Evolutionary conservation across 2,329 filamentous ascomycete genomes (phyloP).

Genomic region (Trichoderma cornu-damae): DNA sequence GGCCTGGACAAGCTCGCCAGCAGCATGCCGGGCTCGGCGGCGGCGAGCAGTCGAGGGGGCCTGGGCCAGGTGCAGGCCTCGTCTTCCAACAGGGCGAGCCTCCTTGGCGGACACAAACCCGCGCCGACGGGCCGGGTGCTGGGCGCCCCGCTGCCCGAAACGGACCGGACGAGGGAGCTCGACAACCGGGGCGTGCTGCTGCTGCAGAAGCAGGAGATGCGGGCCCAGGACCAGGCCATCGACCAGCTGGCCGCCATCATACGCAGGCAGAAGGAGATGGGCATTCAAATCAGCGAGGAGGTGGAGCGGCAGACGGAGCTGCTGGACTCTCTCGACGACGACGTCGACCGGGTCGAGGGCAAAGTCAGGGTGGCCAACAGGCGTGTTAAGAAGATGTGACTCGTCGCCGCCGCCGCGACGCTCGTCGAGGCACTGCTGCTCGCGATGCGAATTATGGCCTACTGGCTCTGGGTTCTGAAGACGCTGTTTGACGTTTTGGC

Average conservation of each 20-base stretch:
- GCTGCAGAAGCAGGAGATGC: constrained; percentile 68
- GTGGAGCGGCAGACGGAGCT: constrained; percentile 66
- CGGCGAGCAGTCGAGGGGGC: constrained; percentile 34
- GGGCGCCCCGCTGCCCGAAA: constrained; percentile 68
- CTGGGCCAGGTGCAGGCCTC: constrained; percentile 46
- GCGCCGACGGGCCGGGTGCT: constrained; percentile 59
- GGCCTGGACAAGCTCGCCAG: constrained; percentile 68
- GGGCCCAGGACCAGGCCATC: constrained; percentile 69
- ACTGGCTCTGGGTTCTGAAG: constrained; percentile 29
- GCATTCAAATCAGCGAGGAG: constrained; percentile 69
- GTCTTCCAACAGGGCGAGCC: constrained; percentile 44
- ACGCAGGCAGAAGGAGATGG: constrained; percentile 70
- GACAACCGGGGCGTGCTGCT: constrained; percentile 71
- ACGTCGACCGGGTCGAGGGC: constrained; percentile 58
- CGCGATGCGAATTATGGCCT: constrained; percentile 29
- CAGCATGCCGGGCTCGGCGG: constrained; percentile 38
- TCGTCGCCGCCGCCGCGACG: constrained; percentile 25
- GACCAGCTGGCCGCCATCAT: constrained; percentile 64
- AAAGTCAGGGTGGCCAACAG: constrained; percentile 74
- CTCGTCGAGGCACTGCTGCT: constrained; percentile 29
- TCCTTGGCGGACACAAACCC: constrained; percentile 38
- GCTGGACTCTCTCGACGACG: constrained; percentile 61
- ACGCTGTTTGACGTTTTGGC: constrained; percentile 24
- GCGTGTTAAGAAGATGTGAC: constrained; percentile 61
- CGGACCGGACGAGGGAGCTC: constrained; percentile 67